These are phyloP conservation scores for Triticum timopheevii DNA, from an alignment of 176 grass and related monocot genomes.

Conservation along the genomic window DNA sequence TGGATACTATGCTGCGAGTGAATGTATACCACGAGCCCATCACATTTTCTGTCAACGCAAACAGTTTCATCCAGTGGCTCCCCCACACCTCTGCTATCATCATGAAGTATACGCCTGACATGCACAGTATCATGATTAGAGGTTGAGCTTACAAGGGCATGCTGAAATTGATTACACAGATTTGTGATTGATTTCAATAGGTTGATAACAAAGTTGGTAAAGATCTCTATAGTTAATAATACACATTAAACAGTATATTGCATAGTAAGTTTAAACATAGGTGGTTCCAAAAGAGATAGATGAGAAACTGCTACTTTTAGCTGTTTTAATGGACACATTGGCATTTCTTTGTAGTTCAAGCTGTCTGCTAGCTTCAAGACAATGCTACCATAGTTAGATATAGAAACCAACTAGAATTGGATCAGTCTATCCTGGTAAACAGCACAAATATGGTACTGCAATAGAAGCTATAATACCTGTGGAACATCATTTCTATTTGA, in stretches of 20 bases:
- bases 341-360: background rate
- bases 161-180: background rate
- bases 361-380: background rate
- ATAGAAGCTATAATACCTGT: conserved; percentile 54
- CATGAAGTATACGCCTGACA: conserved; percentile 62
- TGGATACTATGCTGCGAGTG: background rate
- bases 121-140: conserved; percentile 14
- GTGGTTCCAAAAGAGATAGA: background rate
- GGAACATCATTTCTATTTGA: conserved; percentile 90
- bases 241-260: background rate
- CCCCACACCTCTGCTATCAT: conserved; percentile 65
- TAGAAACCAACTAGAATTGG: background rate
- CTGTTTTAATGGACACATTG: conserved; percentile 2
- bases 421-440: background rate
- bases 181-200: background rate
- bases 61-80: conserved; percentile 73
- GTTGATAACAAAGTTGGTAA: background rate
- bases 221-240: background rate
- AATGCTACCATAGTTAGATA: background rate
- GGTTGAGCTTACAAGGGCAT: background rate
- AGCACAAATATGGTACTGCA: background rate
- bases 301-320: background rate
- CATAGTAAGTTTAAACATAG: background rate
- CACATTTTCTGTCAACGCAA: conserved; percentile 55
- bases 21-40: conserved; percentile 71